Evolutionary conservation across 2,329 filamentous ascomycete genomes (phyloP), one percentile per base, ranked within the genome.

Genomic region (Fusarium beomiforme): DNA sequence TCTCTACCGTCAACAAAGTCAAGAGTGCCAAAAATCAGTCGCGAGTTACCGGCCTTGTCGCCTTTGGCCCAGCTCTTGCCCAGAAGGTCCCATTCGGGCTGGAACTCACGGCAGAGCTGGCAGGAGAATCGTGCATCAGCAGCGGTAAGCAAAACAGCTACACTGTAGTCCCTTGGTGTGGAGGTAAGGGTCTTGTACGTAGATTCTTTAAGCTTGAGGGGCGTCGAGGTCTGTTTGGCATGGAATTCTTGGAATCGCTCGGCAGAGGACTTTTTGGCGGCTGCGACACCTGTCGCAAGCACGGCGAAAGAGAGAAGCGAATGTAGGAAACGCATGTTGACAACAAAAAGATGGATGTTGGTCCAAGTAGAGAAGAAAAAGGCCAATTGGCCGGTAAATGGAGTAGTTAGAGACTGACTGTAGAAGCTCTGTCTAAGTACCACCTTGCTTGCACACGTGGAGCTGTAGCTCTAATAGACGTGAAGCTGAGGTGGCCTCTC

Each of bases 21-120:
- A 76, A 99, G 83, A 10, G 93, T 95, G 26, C 89, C 91, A 82
- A 95, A 97, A 46, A 98, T 80, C 71, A 97, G 77, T 68, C 91
- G 88, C 31, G 90, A 92, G 72, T 93, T 87, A 57, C 86, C 91
- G 64, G 89, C 85, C 84, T 92, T 93, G 81, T 97, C 93, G 11
- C 93, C 94, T 80, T 92, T 94, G 69, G 87, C 86, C 96, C 96
- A 99, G 82, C 93, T 96, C 81, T 90, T 93, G 58, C 89, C 89
- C 59, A 99, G 83, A 58, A 98, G 82, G 59, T 97, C 93, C 92
- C 94, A 99, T 83, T 99, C 96, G 3, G 95, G 92, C 80, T 97
- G 93, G 81, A 99, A 97, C 57, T 97, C 93, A 56, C 90, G 88
- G 81, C 96, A 99, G 51, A 98, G 85, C 72, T 90, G 85, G 80